Base-by-base conservation (phyloP, 2,329 filamentous ascomycete species). In the Sclerotiophoma versabilis region DNA sequence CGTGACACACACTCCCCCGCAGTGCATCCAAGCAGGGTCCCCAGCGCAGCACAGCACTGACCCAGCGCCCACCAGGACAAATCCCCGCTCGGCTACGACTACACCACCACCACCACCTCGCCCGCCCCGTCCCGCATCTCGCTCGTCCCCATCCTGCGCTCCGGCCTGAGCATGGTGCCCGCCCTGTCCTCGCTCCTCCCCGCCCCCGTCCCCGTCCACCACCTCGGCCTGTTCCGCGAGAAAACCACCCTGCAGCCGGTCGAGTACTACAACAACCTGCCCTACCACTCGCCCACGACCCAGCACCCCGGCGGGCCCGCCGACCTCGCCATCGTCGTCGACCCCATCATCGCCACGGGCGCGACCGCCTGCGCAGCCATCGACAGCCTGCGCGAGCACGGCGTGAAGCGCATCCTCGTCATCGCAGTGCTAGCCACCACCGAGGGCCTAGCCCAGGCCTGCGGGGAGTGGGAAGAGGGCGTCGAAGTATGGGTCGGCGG, bases 191-290 rank as follows among this genome's bases (percentile, higher is more conserved):
- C 87, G 23, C 83, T 98, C 67, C 91, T 98, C 54, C 93, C 93
- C 15, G 73, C 77, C 30, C 84, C 91, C 12, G 90, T 93, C 26
- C 88, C 92, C 6, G 85, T 97, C 60, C 92, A 98, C 79, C 93
- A 98, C 75, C 88, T 98, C 7, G 93, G 95, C 63, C 88, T 98
- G 70, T 98, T 93, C 82, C 91, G 93, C 71, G 93, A 97, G 74
- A 91, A 90, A 56, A 86, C 86, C 51, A 93, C 91, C 37, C 87
- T 97, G 51, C 87, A 92, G 68, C 92, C 93, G 3, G 93, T 97
- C 54, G 93, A 96, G 78, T 96, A 97, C 84, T 97, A 97, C 84
- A 97, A 97, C 82, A 96, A 96, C 77, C 87, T 97, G 17, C 92
- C 92, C 29, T 88, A 91, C 77, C 89, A 91, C 77, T 73, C 81